Conservation (phyloP, 2,329 filamentous ascomycete genomes). For the Colletotrichum sansevieriae region DNA sequence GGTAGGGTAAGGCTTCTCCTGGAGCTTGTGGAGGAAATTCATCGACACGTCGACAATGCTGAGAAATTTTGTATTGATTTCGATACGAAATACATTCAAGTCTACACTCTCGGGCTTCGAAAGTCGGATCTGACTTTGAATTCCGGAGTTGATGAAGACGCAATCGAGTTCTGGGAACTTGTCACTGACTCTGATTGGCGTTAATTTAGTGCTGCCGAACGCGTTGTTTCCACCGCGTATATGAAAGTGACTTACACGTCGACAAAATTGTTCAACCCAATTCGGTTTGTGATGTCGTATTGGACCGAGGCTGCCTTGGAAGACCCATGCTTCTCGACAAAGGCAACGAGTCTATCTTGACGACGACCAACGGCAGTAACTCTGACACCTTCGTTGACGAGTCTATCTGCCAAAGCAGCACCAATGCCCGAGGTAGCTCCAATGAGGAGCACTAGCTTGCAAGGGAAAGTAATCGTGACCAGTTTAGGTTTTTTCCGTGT, state of each 20-base stretch:
- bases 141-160: conserved; percentile 69
- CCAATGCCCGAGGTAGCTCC: conserved; percentile 49
- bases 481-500: background rate
- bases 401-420: conserved; percentile 49
- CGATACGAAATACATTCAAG: conserved; percentile 46
- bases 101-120: conserved; percentile 46
- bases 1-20: conserved; percentile 35
- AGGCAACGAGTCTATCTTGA: conserved; percentile 61
- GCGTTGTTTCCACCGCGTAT: background rate
- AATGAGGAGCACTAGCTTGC: conserved; percentile 67
- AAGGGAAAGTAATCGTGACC: conserved; percentile 62
- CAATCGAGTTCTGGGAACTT: conserved; percentile 66
- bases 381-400: conserved; percentile 57
- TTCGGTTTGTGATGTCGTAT: conserved; percentile 8
- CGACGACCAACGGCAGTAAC: conserved; percentile 64
- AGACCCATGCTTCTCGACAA: conserved; percentile 58
- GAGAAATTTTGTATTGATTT: conserved; percentile 48
- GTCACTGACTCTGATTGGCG: conserved; percentile 39
- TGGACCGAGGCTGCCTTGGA: conserved; percentile 49
- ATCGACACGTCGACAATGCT: conserved; percentile 47
- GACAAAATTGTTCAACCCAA: conserved; percentile 18
- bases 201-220: background rate
- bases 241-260: conserved; percentile 2
- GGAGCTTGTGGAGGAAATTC: conserved; percentile 48
- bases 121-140: conserved; percentile 62